These are phyloP conservation scores for Chaetomium sp. DNA, from an alignment of 2,329 filamentous ascomycete species.

Conservation along the genomic window DNA sequence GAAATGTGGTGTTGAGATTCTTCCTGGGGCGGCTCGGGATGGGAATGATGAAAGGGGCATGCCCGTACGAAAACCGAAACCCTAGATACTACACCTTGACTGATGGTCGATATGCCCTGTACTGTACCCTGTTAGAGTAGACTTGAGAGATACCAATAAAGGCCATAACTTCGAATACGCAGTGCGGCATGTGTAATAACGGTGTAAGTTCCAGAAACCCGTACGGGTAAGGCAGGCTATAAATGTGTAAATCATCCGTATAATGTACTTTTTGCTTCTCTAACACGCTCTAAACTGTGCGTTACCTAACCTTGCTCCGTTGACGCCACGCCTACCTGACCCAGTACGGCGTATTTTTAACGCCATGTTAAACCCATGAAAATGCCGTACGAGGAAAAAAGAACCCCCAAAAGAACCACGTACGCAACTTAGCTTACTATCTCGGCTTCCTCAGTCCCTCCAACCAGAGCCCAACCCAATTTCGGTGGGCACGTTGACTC, in stretches of 20 bases:
- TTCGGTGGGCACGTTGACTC: background rate
- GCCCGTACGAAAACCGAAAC: background rate
- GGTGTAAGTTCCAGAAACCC: no score
- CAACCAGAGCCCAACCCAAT: background rate
- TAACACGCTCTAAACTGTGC: background rate
- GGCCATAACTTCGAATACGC: background rate
- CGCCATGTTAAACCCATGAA: slow-evolving; percentile 2
- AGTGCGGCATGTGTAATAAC: no score
- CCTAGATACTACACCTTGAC: background rate
- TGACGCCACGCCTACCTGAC: slow-evolving; percentile 6
- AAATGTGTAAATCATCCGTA: no score
- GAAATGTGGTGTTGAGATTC: background rate
- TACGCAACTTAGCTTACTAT: no score
- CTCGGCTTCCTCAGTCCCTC: background rate
- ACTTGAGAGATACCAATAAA: slow-evolving; percentile 1
- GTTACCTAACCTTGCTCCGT: background rate
- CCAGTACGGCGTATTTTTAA: slow-evolving; percentile 1
- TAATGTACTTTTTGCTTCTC: no score
- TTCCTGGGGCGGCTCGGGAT: background rate
- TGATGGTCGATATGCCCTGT: background rate
- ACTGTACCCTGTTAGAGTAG: background rate
- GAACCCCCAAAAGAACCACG: no score
- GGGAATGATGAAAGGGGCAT: background rate
- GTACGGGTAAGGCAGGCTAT: no score
- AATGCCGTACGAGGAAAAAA: background rate